Evolutionary conservation across 2,329 filamentous ascomycete genomes (phyloP).

Genomic region (Penicillium sp.): DNA sequence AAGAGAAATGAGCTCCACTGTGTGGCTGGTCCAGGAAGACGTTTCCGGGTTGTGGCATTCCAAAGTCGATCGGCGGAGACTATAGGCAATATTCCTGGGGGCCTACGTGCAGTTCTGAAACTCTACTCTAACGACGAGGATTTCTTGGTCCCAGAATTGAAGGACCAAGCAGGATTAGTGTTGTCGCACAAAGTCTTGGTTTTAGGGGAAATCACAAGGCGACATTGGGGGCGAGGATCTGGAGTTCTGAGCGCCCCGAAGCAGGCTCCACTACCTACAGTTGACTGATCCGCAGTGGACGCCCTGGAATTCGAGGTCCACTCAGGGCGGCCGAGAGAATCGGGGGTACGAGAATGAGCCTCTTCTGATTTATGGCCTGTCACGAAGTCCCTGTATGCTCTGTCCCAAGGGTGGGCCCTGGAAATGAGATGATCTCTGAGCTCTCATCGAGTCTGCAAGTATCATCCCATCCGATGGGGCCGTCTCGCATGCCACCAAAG

Average conservation of each 20-base stretch:
- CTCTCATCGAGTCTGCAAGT: not conserved
- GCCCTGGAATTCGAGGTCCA: slow-evolving; percentile 7
- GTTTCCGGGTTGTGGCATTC: slow-evolving; percentile 11
- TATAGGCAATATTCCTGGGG: slow-evolving; percentile 2
- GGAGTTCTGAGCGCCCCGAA: not conserved
- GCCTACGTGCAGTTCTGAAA: slow-evolving; percentile 1
- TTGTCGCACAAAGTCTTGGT: not conserved
- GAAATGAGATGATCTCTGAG: not conserved
- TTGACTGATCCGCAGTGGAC: slow-evolving; percentile 2
- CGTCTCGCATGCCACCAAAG: not conserved
- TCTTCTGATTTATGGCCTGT: not conserved
- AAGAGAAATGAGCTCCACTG: not conserved
- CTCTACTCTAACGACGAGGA: not conserved
- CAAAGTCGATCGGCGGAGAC: slow-evolving; percentile 1
- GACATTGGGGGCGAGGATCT: not conserved
- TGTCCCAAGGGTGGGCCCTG: not conserved
- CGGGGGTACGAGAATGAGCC: not conserved
- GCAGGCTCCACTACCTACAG: not conserved
- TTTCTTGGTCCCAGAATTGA: not conserved
- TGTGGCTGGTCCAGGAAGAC: slow-evolving; percentile 10
- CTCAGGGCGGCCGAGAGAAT: not conserved
- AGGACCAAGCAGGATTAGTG: not conserved
- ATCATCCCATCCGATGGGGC: not conserved
- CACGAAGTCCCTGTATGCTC: not conserved
- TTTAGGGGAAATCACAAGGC: not conserved